A percentile compares a stretch with the other conserved stretches of the same genome.
phyloP scores from a whole-genome alignment of 345 rosid species.

The Nephelium lappaceum region DNA sequence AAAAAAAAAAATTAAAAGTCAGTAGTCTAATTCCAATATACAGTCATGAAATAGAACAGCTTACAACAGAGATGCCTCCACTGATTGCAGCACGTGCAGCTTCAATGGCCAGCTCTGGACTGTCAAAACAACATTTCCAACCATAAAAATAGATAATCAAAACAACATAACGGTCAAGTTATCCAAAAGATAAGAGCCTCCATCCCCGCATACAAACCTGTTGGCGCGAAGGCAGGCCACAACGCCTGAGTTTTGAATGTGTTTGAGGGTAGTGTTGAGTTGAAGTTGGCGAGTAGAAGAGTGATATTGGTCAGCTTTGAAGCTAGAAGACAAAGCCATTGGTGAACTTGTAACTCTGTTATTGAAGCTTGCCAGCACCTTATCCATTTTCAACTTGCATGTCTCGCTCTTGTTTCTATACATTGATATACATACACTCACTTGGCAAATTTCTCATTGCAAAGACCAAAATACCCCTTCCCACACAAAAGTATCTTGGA shows the following conservation, averaged over 20 bases:
- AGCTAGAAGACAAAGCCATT: not conserved
- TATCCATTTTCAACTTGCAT: too few species aligned
- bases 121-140: not conserved
- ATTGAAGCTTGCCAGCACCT: not conserved
- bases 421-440: too few species aligned
- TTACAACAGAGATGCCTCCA: conserved; percentile 63
- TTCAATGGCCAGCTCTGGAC: conserved; percentile 56
- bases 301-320: not conserved
- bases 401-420: too few species aligned
- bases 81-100: conserved; percentile 57
- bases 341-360: not conserved
- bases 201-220: not conserved
- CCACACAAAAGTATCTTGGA: too few species aligned
- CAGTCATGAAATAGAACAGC: conserved; percentile 21
- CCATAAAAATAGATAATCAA: conserved; percentile 2
- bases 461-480: too few species aligned
- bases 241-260: conserved; percentile 46
- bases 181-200: too few species aligned
- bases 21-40: not conserved
- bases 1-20: too few species aligned
- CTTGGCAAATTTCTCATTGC: too few species aligned
- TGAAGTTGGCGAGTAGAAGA: conserved; percentile 21
- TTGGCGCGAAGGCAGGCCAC: conserved; percentile 65
- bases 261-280: conserved; percentile 30
- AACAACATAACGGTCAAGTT: not conserved